Conservation (phyloP, 257 asterid species). For the Salvia rosmarinus region DNA sequence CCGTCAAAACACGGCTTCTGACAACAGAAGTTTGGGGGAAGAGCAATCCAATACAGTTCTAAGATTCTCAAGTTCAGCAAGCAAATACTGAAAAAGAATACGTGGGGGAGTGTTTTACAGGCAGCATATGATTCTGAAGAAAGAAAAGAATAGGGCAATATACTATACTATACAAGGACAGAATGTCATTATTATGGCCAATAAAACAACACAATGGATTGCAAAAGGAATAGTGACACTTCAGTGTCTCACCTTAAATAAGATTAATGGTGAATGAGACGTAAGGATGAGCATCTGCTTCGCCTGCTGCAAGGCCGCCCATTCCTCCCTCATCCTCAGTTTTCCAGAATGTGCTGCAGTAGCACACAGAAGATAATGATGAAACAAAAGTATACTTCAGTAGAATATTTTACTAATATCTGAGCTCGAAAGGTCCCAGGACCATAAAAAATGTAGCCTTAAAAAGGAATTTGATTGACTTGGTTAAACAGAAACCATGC, state of each 20-base stretch:
- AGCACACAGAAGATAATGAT: slow-evolving; percentile 28
- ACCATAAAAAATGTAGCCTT: slow-evolving; percentile 31
- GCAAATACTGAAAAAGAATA: slow-evolving; percentile 8
- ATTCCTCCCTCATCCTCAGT: slow-evolving; percentile 81
- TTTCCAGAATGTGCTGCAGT: slow-evolving; percentile 86
- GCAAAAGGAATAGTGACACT: slow-evolving; percentile 37
- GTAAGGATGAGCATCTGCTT: slow-evolving; percentile 82
- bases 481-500: slow-evolving; percentile 28
- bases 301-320: slow-evolving; percentile 73
- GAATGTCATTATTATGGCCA: slow-evolving; percentile 40
- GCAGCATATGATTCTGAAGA: slow-evolving; percentile 34
- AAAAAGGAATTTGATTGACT: slow-evolving; percentile 29
- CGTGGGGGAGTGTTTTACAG: slow-evolving; percentile 29
- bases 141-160: slow-evolving; percentile 36
- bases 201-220: slow-evolving; percentile 33
- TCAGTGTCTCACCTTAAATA: slow-evolving; percentile 50
- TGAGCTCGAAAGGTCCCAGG: slow-evolving; percentile 9
- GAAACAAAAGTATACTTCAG: slow-evolving; percentile 14
- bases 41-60: slow-evolving; percentile 9
- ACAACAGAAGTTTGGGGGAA: slow-evolving; percentile 20
- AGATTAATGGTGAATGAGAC: slow-evolving; percentile 97
- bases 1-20: slow-evolving; percentile 16
- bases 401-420: slow-evolving; percentile 8
- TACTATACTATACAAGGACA: slow-evolving; percentile 47
- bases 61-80: slow-evolving; percentile 20